A percentile compares a stretch with the other conserved stretches of the same genome.
These are phyloP conservation scores for Penicillium brevicompactum DNA, from an alignment of 2,329 filamentous ascomycete species.

Conservation along the genomic window DNA sequence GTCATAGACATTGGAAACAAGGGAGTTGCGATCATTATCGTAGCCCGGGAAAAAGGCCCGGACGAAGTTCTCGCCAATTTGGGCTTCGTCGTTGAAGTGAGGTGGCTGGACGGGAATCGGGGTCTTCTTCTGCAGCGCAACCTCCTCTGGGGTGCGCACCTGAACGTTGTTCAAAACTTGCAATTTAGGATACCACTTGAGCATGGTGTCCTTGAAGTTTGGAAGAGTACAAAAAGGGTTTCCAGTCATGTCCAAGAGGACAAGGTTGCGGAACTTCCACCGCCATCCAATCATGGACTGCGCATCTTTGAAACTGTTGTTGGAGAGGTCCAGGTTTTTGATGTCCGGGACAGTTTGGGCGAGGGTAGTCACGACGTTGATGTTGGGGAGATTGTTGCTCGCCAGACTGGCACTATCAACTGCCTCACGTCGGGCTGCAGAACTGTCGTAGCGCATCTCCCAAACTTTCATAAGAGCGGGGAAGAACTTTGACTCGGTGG, in stretches of 20 bases:
- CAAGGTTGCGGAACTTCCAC: conserved; percentile 73
- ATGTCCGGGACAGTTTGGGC: conserved; percentile 80
- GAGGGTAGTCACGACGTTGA: conserved; percentile 72
- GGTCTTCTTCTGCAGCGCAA: conserved; percentile 60
- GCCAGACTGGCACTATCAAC: conserved; percentile 81
- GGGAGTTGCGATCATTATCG: conserved; percentile 67
- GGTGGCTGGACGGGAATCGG: conserved; percentile 65
- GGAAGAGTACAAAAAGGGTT: conserved; percentile 71
- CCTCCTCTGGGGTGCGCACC: conserved; percentile 72
- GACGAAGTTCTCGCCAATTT: conserved; percentile 75
- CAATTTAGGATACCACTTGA: conserved; percentile 81
- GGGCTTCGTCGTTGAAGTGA: conserved; percentile 72
- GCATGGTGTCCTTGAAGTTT: conserved; percentile 67
- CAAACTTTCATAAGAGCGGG: conserved; percentile 87
- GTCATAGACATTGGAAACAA: conserved; percentile 74
- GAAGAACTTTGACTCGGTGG: conserved; percentile 83
- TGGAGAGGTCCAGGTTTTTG: conserved; percentile 84
- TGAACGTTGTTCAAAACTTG: conserved; percentile 73
- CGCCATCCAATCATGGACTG: conserved; percentile 74
- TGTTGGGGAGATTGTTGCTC: conserved; percentile 74
- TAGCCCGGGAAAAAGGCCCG: conserved; percentile 72
- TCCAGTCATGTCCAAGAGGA: conserved; percentile 76
- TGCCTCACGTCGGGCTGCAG: conserved; percentile 72
- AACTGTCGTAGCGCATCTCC: conserved; percentile 72
- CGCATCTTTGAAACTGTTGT: conserved; percentile 73